These are phyloP conservation scores for Antrodiella citrinella DNA, from an alignment of 768 basidiomycete genomes.

Conservation along the genomic window DNA sequence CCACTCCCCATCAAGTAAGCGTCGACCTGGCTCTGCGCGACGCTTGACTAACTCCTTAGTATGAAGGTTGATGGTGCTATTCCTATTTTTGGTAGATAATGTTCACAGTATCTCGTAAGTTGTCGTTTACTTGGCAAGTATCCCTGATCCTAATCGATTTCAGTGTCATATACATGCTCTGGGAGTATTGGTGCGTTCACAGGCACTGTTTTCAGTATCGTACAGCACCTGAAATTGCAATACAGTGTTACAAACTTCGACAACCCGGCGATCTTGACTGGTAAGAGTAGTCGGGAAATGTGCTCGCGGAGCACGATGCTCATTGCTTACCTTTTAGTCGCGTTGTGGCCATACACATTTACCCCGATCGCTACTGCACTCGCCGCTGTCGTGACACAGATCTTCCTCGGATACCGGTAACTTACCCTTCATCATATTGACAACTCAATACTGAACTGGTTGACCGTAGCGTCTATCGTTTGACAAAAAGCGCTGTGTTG, in stretches of 20 bases:
- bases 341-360: constrained; percentile 40
- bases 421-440: background rate
- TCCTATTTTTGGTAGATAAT: constrained; percentile 28
- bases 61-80: constrained; percentile 23
- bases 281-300: too few species aligned
- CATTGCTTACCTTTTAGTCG: constrained; percentile 6
- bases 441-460: too few species aligned
- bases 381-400: constrained; percentile 42
- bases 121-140: background rate
- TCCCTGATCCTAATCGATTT: background rate
- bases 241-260: constrained; percentile 8
- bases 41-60: constrained; percentile 1
- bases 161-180: constrained; percentile 11
- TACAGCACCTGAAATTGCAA: background rate
- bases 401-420: constrained; percentile 29
- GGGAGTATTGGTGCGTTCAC: constrained; percentile 11
- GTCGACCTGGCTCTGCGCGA: background rate
- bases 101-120: constrained; percentile 25
- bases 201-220: background rate
- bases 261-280: constrained; percentile 24
- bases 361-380: constrained; percentile 39
- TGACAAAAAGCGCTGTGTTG: constrained; percentile 6
- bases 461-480: constrained; percentile 8
- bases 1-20: constrained; percentile 27
- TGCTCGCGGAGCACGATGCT: too few species aligned